Conservation (phyloP, 495 filamentous ascomycete genomes). For the Lepidopterella palustris region DNA sequence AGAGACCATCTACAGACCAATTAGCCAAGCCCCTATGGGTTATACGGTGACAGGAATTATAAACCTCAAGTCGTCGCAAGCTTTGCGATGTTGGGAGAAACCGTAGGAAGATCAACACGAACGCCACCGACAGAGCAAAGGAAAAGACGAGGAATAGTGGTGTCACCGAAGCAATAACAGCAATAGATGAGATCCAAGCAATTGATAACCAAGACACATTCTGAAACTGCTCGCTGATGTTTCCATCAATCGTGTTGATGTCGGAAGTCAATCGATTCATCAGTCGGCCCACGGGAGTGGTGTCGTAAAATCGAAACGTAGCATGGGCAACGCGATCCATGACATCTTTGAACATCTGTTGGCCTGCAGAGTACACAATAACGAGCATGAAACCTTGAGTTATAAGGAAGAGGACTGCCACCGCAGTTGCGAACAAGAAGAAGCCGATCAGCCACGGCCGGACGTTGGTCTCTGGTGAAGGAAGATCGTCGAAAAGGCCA, state of each 20-base stretch:
- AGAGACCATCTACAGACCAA: slow-evolving; percentile 54
- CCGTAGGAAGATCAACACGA: slow-evolving; percentile 59
- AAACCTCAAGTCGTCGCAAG: slow-evolving; percentile 61
- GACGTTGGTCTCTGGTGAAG: slow-evolving; percentile 59
- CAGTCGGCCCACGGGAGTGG: slow-evolving; percentile 72
- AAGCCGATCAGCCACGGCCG: slow-evolving; percentile 67
- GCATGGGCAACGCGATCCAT: slow-evolving; percentile 65
- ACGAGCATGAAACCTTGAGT: slow-evolving; percentile 48
- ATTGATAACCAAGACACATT: slow-evolving; percentile 57
- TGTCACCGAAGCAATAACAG: slow-evolving; percentile 68
- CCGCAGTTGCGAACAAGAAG: slow-evolving; percentile 53
- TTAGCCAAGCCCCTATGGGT: slow-evolving; percentile 1
- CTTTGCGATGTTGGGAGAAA: slow-evolving; percentile 80
- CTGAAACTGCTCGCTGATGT: slow-evolving; percentile 64
- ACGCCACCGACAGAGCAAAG: slow-evolving; percentile 52
- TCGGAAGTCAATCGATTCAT: slow-evolving; percentile 86
- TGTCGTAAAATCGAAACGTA: slow-evolving; percentile 81
- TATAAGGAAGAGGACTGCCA: slow-evolving; percentile 52
- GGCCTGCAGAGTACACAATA: slow-evolving; percentile 70
- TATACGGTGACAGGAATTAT: background rate
- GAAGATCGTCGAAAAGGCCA: slow-evolving; percentile 51
- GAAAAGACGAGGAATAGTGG: slow-evolving; percentile 69
- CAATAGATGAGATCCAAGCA: slow-evolving; percentile 61
- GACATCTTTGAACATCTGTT: slow-evolving; percentile 59
- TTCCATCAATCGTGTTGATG: slow-evolving; percentile 75